Conservation (phyloP, 306 rosid species). For the peach (Prunus persica) region DNA sequence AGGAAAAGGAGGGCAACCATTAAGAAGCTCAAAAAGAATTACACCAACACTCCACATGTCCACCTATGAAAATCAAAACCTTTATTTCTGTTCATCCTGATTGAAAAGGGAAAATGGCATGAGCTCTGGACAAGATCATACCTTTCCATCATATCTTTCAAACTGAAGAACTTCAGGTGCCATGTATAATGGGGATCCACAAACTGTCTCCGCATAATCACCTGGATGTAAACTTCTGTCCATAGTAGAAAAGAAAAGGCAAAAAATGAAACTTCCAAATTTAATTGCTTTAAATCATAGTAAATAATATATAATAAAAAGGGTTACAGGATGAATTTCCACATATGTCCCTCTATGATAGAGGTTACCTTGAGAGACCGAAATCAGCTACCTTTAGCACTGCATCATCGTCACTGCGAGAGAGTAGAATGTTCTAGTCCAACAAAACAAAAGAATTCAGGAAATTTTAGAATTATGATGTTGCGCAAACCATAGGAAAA, state of each 20-base stretch:
- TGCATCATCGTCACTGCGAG: conserved; percentile 34
- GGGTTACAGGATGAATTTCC: not conserved
- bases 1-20: conserved; percentile 62
- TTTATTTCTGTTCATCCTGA: conserved; percentile 10
- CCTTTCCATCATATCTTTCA: conserved; percentile 54
- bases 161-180: conserved; percentile 71
- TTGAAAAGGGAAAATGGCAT: not conserved
- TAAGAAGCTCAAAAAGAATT: conserved; percentile 67
- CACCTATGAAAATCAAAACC: conserved; percentile 27
- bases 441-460: conserved; percentile 19
- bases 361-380: conserved; percentile 62
- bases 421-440: conserved; percentile 55
- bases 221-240: conserved; percentile 37
- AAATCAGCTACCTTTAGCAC: conserved; percentile 62
- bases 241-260: not conserved
- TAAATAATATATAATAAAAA: not conserved
- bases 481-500: no score
- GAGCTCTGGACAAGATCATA: conserved; percentile 14
- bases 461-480: not conserved
- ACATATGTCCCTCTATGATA: not conserved
- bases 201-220: conserved; percentile 53
- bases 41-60: conserved; percentile 79
- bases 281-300: not conserved
- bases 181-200: conserved; percentile 65
- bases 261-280: conserved; percentile 5